phyloP scores from a whole-genome alignment of 1,284 basidiomycete genomes.

The Ceratobasidium sp. region DNA sequence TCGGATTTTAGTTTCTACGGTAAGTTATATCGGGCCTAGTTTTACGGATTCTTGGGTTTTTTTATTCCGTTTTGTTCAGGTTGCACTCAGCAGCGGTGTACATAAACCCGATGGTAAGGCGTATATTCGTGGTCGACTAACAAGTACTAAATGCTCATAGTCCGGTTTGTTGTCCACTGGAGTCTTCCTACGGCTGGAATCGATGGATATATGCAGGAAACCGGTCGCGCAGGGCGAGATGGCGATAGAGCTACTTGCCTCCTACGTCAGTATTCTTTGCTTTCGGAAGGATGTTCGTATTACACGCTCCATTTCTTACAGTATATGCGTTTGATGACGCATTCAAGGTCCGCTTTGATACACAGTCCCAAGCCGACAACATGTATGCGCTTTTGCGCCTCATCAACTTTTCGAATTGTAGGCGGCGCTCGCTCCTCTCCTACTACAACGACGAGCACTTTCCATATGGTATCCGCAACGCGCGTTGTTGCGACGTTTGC shows the following conservation, averaged over 20 bases:
- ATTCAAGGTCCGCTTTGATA: constrained; percentile 12
- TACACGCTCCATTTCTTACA: background rate
- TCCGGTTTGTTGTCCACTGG: constrained; percentile 35
- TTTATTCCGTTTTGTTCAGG: background rate
- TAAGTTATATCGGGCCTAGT: background rate
- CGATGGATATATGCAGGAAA: constrained; percentile 39
- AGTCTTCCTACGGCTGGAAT: constrained; percentile 29
- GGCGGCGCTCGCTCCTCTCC: constrained; percentile 5
- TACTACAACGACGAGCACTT: constrained; percentile 21
- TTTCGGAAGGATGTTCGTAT: background rate
- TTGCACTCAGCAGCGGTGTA: constrained; percentile 31
- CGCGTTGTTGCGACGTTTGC: constrained; percentile 36
- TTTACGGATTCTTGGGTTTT: background rate
- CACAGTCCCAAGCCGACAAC: constrained; percentile 1
- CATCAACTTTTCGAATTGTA: constrained; percentile 19
- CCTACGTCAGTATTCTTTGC: background rate
- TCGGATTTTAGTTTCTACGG: constrained; percentile 30
- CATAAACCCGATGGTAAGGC: constrained; percentile 27
- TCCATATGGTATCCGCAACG: background rate
- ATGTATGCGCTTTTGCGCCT: constrained; percentile 9
- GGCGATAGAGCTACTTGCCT: constrained; percentile 11
- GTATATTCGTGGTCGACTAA: background rate
- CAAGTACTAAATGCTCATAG: constrained; percentile 1
- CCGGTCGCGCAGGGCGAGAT: constrained; percentile 32
- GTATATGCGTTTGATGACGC: constrained; percentile 37